Conservation (phyloP, 371 early-diverging fungal species). For the Amoeboaphelidium protococcarum region DNA sequence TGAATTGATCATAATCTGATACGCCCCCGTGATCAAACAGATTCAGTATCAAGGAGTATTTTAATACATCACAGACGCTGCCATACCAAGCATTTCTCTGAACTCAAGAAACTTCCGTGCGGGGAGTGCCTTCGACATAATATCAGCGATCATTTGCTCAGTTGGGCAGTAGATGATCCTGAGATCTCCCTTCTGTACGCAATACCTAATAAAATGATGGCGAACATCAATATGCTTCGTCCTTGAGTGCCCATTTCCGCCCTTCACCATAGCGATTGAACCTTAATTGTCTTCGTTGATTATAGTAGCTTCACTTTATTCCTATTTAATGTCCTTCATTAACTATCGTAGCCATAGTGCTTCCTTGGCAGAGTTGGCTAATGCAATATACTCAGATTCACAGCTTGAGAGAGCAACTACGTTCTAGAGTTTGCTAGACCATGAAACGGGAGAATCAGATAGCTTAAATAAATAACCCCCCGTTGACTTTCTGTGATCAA, state of each 20-base stretch:
- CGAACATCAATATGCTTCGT: background rate
- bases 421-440: background rate
- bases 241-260: background rate
- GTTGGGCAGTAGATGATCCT: background rate
- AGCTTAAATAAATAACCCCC: background rate
- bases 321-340: background rate
- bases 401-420: background rate
- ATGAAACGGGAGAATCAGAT: background rate
- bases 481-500: background rate
- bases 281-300: background rate
- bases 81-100: too few relatives aligned
- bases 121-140: background rate
- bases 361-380: background rate
- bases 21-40: too few relatives aligned
- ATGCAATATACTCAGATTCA: background rate
- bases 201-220: background rate
- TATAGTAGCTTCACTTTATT: background rate
- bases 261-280: background rate
- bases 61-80: too few relatives aligned
- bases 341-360: background rate
- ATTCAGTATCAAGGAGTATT: too few relatives aligned
- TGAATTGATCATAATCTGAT: too few relatives aligned
- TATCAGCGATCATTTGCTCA: background rate
- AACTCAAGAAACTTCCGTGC: too few relatives aligned
- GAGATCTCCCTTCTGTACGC: background rate